Base-by-base conservation (phyloP, 257 asterid species). In the Nicotiana tabacum region DNA sequence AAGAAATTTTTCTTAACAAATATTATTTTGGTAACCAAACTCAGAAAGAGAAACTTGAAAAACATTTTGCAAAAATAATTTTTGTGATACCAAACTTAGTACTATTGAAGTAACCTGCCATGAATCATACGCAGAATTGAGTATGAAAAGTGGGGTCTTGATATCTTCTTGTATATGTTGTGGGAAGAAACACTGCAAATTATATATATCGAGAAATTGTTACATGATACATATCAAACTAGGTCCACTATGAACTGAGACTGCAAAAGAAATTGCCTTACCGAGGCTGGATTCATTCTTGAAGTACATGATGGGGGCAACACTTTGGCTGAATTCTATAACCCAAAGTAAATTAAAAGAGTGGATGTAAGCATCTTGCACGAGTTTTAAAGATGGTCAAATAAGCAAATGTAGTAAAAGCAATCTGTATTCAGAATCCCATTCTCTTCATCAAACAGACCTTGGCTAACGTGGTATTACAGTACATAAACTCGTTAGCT, bases 141-240 rank as follows among this genome's bases (percentile, higher is more conserved):
- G 16, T 51, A 72, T 39, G 18, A 72, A 72, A 18, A 72, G 53
- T 39, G 79, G 79, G 12, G 79, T 72, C 29, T 43, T 46, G 32
- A 72, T 72, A 46, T 39, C 21, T 17, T 72, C 3, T 39, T 46
- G 58, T 27, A 72, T 29, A 72, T 72, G 3, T 72, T 72, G 79
- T 39, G 79, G 51, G 60, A 72, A 72, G 32, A 43, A 72, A 29
- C 79, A 72, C 79, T 72, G 77, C 77, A 37, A 69, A 1, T 58
- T 21, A 43, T 58, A 17, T 17, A 6, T 2, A 6, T 58, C 3
- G 64, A 5, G 11, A 18, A 58, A 18, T 58, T 58, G 0, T 58
- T 18, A 57, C 48, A 43, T 7, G 48, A 21, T 8, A 17, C 9
- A 56, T 16, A 56, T 5, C 24, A 58, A 58, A 58, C n/a, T 58